Base-by-base conservation (phyloP, 148 eudicot genomes). In the Euryodendron excelsum region DNA sequence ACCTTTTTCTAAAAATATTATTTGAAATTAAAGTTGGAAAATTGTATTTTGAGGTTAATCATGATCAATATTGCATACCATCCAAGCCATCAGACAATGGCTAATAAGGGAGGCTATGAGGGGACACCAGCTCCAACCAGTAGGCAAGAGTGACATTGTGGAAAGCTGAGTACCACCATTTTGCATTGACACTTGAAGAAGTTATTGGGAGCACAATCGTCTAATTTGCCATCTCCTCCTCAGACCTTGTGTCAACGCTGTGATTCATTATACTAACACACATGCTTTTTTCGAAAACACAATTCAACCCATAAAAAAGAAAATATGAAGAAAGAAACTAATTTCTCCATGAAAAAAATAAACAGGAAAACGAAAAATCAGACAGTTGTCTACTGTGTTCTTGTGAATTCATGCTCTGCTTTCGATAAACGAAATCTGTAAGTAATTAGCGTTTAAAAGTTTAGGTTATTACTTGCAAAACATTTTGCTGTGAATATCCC, bases 121-220 rank as follows among this genome's bases (percentile, higher is more conserved):
- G 72, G 81, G 69, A 79, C 81, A 0, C 81, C 81, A 45, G 81
- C 81, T 44, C 81, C 81, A 44, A 79, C 81, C 81, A 79, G n/a
- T n/a, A 72, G 70, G 81, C 81, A n/a, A n/a, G n/a, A 11, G 81
- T 79, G 69, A 79, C 81, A 62, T 79, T 79, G 81, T 79, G 81
- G 77, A 79, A 79, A 37, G 81, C 77, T 0, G 81, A 63, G 64
- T 79, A 79, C 81, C 81, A 79, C 81, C 81, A 79, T 36, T 79
- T 79, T 47, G 77, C 81, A 60, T 79, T 72, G n/a, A n/a, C n/a
- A 21, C 81, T 72, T 20, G 81, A 72, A 47, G 77, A 72, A 6
- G 81, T 72, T 23, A 79, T 63, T 33, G 81, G 81, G 45, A 79
- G 77, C 81, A n/a, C 81, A 79, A 21, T 63, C 77, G 10, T 79